Evolutionary conservation across 257 asterid genomes (phyloP).

Genomic region (Fraxinus pennsylvanica): DNA sequence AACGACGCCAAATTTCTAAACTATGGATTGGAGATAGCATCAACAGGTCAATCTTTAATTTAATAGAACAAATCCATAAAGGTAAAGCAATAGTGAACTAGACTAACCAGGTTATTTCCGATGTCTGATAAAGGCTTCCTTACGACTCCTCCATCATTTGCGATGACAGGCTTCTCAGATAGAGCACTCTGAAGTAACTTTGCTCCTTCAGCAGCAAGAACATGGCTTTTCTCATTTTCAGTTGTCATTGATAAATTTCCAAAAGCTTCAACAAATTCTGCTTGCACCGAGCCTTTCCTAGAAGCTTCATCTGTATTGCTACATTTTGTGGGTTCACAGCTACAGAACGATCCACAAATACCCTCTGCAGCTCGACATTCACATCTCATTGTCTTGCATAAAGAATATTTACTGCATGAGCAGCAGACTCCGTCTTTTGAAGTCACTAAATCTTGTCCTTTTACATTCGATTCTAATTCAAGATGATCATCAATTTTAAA

Average conservation of each 20-base stretch:
- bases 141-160: constrained; percentile 40
- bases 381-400: constrained; percentile 78
- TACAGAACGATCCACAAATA: constrained; percentile 52
- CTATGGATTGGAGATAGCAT: neutral
- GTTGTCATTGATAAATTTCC: constrained; percentile 35
- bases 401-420: constrained; percentile 64
- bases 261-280: constrained; percentile 27
- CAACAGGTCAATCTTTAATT: neutral
- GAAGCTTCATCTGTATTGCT: constrained; percentile 46
- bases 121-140: constrained; percentile 90
- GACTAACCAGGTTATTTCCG: constrained; percentile 75
- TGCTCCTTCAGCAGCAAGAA: constrained; percentile 82
- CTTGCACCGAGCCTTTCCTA: constrained; percentile 22
- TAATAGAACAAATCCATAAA: neutral
- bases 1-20: neutral
- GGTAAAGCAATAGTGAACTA: neutral
- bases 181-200: constrained; percentile 80
- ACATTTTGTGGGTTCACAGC: constrained; percentile 62
- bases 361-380: constrained; percentile 73
- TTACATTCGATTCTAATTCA: constrained; percentile 30
- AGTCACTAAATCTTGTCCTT: constrained; percentile 1
- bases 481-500: constrained; percentile 31
- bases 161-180: constrained; percentile 50
- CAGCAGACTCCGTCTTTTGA: constrained; percentile 48
- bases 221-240: constrained; percentile 40